Evolutionary conservation across 148 eudicot genomes (phyloP), one percentile per base, ranked within the genome.

Genomic region (Suaeda aralocaspica): DNA sequence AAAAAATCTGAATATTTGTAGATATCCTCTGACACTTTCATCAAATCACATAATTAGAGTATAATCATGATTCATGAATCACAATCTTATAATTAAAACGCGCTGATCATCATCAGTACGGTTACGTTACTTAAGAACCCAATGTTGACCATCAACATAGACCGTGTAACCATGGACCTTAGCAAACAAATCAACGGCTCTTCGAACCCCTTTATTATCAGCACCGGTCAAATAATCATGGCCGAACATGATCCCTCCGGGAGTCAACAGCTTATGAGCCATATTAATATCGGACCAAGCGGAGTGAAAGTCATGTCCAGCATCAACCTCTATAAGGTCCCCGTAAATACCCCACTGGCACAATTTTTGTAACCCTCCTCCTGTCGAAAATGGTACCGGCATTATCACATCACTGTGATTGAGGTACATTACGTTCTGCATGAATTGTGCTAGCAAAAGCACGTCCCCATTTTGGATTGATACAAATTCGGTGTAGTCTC

Each of bases 221-320:
- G 74, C 78, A 3, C 52, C 29, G 1, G 81, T 76, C 21, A 78
- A 83, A 55, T 89, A 87, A 49, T 89, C 91, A 49, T 87, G 96
- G 46, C 96, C 96, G 34, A 89, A 89, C 12, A 87, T 68, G 2
- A 89, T 87, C 44, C 93, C 96, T 53, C 93, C 96, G 15, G 92
- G 87, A 42, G 82, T 67, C 0, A 90, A 57, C 14, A 90, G 6
- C 71, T 88, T 90, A 22, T 79, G 76, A 10, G 89, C 96, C 75
- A 77, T 71, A 61, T 90, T 90, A 45, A 89, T 89, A 68, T 89
- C 91, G 0, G 85, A 36, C 96, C 96, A 89, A 2, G 91, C 91
- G 30, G 89, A 89, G 39, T 87, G 89, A 69, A 89, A 89, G 59
- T 89, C 96, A 25, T 83, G 88, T 16, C 89, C 89, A 29, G 95